Percentiles rank a stretch among this genome's conserved stretches.
phyloP scores from a whole-genome alignment of 805 yeast genomes.

The Nakazawaea ernobii region DNA sequence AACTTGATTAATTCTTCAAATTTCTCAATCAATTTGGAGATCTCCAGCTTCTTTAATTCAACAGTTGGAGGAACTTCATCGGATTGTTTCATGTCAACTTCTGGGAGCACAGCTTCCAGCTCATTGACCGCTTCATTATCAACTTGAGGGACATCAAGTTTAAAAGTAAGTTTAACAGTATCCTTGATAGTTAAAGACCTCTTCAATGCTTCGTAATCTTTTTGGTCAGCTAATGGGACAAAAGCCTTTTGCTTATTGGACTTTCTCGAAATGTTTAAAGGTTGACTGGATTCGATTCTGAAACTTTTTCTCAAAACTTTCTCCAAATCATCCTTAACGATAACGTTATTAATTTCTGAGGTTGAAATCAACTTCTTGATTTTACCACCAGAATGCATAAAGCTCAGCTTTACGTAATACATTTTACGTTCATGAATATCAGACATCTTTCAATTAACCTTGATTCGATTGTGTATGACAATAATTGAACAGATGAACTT shows the following conservation, averaged over 20 bases:
- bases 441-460: background rate
- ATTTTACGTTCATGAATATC: no score
- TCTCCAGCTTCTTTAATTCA: conserved; percentile 6
- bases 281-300: background rate
- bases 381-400: background rate
- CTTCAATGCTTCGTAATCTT: conserved; percentile 36
- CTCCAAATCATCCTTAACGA: conserved; percentile 2
- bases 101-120: background rate
- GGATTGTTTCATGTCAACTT: no score
- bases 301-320: conserved; percentile 5
- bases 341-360: conserved; percentile 5
- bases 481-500: background rate
- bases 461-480: background rate
- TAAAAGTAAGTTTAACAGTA: conserved; percentile 29
- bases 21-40: conserved; percentile 9
- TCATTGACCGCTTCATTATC: background rate
- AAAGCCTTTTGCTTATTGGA: conserved; percentile 40
- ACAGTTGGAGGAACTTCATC: background rate
- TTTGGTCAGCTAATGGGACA: conserved; percentile 29
- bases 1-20: conserved; percentile 10
- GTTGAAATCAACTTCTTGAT: conserved; percentile 5
- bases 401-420: conserved; percentile 3
- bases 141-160: background rate
- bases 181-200: conserved; percentile 45
- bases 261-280: conserved; percentile 25